A percentile compares a stretch with the other conserved stretches of the same genome.
These are phyloP conservation scores for Fusarium sp. DNA, from an alignment of 2,329 filamentous ascomycete genomes.

Conservation along the genomic window DNA sequence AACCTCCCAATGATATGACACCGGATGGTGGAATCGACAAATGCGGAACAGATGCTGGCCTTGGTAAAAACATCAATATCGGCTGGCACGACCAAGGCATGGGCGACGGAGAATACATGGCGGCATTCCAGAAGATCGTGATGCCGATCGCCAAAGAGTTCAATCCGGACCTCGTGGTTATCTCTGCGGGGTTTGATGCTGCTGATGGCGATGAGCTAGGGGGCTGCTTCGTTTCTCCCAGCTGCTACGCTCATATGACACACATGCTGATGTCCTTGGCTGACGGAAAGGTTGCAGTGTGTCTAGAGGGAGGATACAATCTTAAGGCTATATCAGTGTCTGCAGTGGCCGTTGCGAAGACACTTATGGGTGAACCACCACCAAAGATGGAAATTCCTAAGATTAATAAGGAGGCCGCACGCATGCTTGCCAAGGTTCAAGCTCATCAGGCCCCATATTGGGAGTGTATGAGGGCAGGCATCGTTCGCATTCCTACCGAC, in stretches of 20 bases:
- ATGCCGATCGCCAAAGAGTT: constrained; percentile 98
- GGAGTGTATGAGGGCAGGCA: constrained; percentile 83
- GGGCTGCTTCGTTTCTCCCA: constrained; percentile 88
- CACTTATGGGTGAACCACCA: constrained; percentile 94
- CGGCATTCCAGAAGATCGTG: constrained; percentile 92
- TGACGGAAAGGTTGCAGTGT: constrained; percentile 88
- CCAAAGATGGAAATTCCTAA: constrained; percentile 65
- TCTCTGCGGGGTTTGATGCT: constrained; percentile 95
- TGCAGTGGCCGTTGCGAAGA: constrained; percentile 88
- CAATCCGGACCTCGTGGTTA: constrained; percentile 91
- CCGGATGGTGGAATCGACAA: constrained; percentile 71
- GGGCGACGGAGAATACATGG: constrained; percentile 97
- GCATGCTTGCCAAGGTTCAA: constrained; percentile 67
- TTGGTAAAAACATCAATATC: constrained; percentile 73
- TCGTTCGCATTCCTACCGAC: constrained; percentile 61
- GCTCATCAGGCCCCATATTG: constrained; percentile 76
- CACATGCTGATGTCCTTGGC: constrained; percentile 98
- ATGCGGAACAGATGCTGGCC: constrained; percentile 63
- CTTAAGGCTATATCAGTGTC: constrained; percentile 91
- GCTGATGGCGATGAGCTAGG: constrained; percentile 93
- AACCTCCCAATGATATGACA: constrained; percentile 64
- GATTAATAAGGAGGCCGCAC: constrained; percentile 66
- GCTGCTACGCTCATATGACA: constrained; percentile 97
- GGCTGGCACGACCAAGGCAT: constrained; percentile 78
- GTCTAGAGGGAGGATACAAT: constrained; percentile 96